A percentile compares a stretch with the other conserved stretches of the same genome.
These are phyloP conservation scores for Lasiodiplodia sp. DNA, from an alignment of 2,329 filamentous ascomycete species.

Conservation along the genomic window DNA sequence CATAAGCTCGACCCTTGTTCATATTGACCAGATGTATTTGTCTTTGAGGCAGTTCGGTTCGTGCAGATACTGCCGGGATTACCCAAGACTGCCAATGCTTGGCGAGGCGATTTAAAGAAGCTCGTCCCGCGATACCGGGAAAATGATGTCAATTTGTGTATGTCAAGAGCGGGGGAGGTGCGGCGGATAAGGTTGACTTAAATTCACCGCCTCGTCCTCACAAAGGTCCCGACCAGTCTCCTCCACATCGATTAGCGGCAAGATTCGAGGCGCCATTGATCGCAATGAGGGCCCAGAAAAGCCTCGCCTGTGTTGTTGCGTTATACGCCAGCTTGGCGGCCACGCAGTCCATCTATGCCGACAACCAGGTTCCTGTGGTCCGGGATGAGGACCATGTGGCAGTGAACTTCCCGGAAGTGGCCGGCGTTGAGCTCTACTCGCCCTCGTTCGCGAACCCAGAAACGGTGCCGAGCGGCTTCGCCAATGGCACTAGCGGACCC, in stretches of 20 bases:
- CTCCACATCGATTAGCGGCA: neutral
- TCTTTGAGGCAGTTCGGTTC: too few relatives aligned
- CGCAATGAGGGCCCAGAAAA: neutral
- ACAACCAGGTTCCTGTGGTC: constrained; percentile 28
- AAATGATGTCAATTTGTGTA: neutral
- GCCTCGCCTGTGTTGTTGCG: too few relatives aligned
- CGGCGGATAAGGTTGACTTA: too few relatives aligned
- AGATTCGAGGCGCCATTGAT: neutral
- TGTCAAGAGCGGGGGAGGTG: too few relatives aligned
- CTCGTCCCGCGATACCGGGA: constrained; percentile 7
- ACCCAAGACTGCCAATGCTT: constrained; percentile 15
- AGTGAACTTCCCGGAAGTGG: constrained; percentile 34
- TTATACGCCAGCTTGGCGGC: neutral
- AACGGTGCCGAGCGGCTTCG: constrained; percentile 40
- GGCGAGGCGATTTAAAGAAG: constrained; percentile 3
- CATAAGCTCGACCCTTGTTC: too few relatives aligned
- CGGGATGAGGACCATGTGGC: constrained; percentile 22
- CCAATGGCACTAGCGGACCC: constrained; percentile 41
- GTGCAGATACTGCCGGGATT: too few relatives aligned
- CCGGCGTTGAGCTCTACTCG: constrained; percentile 34
- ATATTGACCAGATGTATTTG: too few relatives aligned
- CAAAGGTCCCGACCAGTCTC: neutral
- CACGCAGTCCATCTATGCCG: constrained; percentile 24
- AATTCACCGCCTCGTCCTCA: too few relatives aligned
- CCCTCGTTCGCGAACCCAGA: constrained; percentile 36